Conservation (phyloP, 1,139 yeast genomes). For the Yamadazyma songkhlaensis region DNA sequence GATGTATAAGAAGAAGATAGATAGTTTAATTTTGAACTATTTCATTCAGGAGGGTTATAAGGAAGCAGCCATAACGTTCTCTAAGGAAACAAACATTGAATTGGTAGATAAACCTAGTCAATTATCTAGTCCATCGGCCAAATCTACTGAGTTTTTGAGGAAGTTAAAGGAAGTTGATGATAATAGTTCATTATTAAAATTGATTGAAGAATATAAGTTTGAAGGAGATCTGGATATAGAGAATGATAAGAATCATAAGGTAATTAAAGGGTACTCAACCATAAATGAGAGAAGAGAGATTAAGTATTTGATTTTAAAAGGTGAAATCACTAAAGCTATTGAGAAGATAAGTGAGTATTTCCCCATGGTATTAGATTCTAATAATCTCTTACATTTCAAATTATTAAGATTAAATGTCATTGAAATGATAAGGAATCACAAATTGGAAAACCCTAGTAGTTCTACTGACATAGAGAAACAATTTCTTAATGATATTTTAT, state of each 20-base stretch:
- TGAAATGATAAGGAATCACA: slow-evolving; percentile 60
- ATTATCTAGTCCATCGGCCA: slow-evolving; percentile 6
- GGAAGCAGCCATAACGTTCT: slow-evolving; percentile 48
- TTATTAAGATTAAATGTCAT: slow-evolving; percentile 57
- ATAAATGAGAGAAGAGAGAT: slow-evolving; percentile 48
- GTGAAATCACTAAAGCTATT: slow-evolving; percentile 49
- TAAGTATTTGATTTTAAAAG: slow-evolving; percentile 46
- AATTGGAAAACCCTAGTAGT: slow-evolving; percentile 21
- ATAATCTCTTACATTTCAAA: slow-evolving; percentile 60
- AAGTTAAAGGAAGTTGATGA: slow-evolving; percentile 7
- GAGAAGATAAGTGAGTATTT: slow-evolving; percentile 43
- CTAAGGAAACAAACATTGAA: slow-evolving; percentile 38
- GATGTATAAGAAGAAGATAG: slow-evolving; percentile 31
- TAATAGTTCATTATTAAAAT: slow-evolving; percentile 4
- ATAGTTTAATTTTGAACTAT: slow-evolving; percentile 50
- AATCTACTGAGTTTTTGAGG: slow-evolving; percentile 11
- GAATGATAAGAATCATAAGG: slow-evolving; percentile 6
- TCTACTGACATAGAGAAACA: slow-evolving; percentile 33
- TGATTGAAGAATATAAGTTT: slow-evolving; percentile 8
- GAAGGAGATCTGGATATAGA: slow-evolving; percentile 9
- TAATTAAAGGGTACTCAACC: slow-evolving; percentile 42
- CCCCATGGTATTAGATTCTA: slow-evolving; percentile 54
- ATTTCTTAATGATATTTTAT: slow-evolving; percentile 55
- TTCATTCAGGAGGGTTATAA: slow-evolving; percentile 59
- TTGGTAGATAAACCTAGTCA: slow-evolving; percentile 10